Base-by-base conservation (phyloP, 805 yeast species). In the Hanseniaspora mollemarum region DNA sequence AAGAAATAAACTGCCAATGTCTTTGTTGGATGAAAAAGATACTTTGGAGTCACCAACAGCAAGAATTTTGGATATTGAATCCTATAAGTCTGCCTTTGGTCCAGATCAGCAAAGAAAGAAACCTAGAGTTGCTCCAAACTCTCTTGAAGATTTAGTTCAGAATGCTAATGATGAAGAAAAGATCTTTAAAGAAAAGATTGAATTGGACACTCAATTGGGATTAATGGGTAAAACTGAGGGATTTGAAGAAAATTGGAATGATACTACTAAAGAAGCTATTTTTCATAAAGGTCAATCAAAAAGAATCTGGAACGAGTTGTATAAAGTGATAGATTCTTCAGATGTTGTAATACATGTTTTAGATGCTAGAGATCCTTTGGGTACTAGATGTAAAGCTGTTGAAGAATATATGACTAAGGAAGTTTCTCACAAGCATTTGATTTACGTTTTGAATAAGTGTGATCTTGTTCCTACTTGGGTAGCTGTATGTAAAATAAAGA, bases 401-500 rank as follows among this genome's bases (percentile, higher is more conserved):
- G 96, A 92, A 67, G 87, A 87, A 61, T 88, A 87, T 64, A 86
- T 90, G 65, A 78, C 76, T 59, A 90, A 85, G 57, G 98, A 90
- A 69, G 87, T 94, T 62, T 86, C 97, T 13, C 98, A 92, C 65
- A 90, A 90, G 70, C 98, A 92, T 73, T 74, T 90, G 71, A 83
- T 90, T 58, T 88, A 83, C 64, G 95, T 92, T 52, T 71, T 90
- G 69, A 90, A 90, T 77, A 90, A 90, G 75, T 88, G 96, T 77
- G 98, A 90, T 73, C 78, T 90, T 62, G 96, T 90, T 48, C 98
- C 98, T 56, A 90, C 96, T 43, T 90, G 97, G 96, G 96, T 87
- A 62, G 96, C 97, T 62, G 97, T 88, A 87, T 77, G 97, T 87
- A 67, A 63, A 52, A 49, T 36, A 38, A 28, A 25, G 25, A 12